Evolutionary conservation across 2,329 filamentous ascomycete species (phyloP), one percentile per base, ranked within the genome.

Genomic region (Verticillium klebahnii): DNA sequence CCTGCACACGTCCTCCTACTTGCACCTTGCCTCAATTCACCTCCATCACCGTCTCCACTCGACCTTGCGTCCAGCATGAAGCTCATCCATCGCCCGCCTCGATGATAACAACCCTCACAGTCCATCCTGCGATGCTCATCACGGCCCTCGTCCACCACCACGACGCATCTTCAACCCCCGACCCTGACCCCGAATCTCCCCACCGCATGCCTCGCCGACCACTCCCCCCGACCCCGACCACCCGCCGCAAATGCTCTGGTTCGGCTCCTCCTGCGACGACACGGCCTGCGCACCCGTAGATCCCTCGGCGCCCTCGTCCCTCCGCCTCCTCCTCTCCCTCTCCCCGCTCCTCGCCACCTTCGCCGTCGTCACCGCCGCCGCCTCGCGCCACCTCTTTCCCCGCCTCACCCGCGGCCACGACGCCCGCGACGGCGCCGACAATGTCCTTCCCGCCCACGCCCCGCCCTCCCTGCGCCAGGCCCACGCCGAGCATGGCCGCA

Each of bases 341-440:
- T 81, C 85, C 3, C 91, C 91, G 0, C 92, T 95, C 73, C 72
- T 91, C 62, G 73, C 86, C 62, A 90, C 91, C 40, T 94, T 94
- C 74, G 66, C 85, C 65, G 70, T 84, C 58, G 85, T 90, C 66
- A 84, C 83, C 58, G 69, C 84, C 39, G 75, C 90, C 60, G 88
- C 90, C 58, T 82, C 87, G 58, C 83, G 85, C 39, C 88, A 86
- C 68, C 76, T 96, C 19, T 93, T 91, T 69, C 91, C 92, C 3
- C 77, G 85, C n/a, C 82, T 96, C 9, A 87, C 89, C 50, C 81
- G 82, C 63, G 69, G 82, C 14, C 77, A 83, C 64, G 73, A 80
- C 12, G 63, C 70, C 60, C 75, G 80, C 62, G 83, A 87, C 65
- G 86, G 84, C 67, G 80, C 86, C 63, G 84, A 86, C 67, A 83